Evolutionary conservation across 2,329 filamentous ascomycete genomes (phyloP).

Genomic region (Aspergillus sp.): DNA sequence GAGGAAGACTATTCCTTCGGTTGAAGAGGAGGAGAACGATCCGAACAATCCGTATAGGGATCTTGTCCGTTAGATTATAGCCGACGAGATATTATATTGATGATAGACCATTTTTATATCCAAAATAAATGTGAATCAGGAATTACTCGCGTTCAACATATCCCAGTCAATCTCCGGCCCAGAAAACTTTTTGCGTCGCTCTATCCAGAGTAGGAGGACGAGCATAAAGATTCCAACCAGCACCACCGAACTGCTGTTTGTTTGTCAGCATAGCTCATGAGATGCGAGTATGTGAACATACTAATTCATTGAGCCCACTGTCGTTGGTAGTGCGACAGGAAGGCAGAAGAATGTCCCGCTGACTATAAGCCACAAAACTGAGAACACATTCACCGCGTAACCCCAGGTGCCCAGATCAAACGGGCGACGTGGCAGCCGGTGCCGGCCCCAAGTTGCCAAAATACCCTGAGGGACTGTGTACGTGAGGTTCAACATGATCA

Average conservation of each 20-base stretch:
- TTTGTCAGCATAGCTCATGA: neutral
- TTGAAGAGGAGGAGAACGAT: conserved; percentile 19
- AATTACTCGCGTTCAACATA: conserved; percentile 2
- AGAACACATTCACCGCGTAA: conserved; percentile 3
- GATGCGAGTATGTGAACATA: neutral
- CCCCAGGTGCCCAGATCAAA: conserved; percentile 4
- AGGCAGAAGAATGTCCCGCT: conserved; percentile 3
- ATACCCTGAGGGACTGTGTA: conserved; percentile 24
- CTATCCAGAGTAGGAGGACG: conserved; percentile 6
- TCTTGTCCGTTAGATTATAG: conserved; percentile 11
- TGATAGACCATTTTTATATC: neutral
- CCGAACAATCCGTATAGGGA: conserved; percentile 16
- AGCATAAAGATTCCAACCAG: conserved; percentile 6
- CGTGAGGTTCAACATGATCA: conserved; percentile 24
- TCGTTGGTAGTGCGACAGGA: neutral
- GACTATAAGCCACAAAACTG: conserved; percentile 2
- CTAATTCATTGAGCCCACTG: conserved; percentile 6
- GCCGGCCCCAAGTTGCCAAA: conserved; percentile 29
- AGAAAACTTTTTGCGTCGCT: conserved; percentile 8
- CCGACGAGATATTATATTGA: neutral
- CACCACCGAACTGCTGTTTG: conserved; percentile 4
- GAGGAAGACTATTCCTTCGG: conserved; percentile 16
- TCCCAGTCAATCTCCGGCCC: conserved; percentile 10
- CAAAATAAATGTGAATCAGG: neutral
- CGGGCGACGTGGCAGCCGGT: conserved; percentile 8